Conservation (phyloP, 768 basidiomycete species). For the Amanita subjunquillea region DNA sequence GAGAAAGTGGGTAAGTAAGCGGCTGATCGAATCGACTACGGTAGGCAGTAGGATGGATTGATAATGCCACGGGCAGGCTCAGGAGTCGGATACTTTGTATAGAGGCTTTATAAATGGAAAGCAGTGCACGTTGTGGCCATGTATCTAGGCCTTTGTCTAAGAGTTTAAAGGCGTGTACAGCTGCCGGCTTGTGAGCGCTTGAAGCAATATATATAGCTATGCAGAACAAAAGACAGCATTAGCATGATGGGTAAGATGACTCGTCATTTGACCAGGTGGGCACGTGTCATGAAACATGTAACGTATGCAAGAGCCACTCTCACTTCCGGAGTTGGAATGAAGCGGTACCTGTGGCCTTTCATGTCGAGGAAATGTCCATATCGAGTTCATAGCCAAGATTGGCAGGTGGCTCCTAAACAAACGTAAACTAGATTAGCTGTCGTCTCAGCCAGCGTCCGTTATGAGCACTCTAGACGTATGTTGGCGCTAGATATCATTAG, state of each 20-base stretch:
- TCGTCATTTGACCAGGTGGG: too few species aligned
- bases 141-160: slow-evolving; percentile 4
- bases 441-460: slow-evolving; percentile 24
- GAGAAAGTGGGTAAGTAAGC: neutral
- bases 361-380: too few species aligned
- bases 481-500: neutral
- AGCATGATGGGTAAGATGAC: too few species aligned
- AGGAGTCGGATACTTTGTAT: neutral
- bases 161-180: neutral
- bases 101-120: slow-evolving; percentile 6
- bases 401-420: slow-evolving; percentile 2
- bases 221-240: too few species aligned
- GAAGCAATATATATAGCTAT: too few species aligned
- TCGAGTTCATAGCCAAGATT: neutral
- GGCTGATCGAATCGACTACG: slow-evolving; percentile 1
- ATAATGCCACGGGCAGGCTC: neutral
- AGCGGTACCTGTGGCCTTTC: too few species aligned
- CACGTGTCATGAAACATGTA: too few species aligned
- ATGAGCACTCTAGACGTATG: slow-evolving; percentile 39
- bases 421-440: neutral
- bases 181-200: too few species aligned
- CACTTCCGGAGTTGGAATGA: too few species aligned
- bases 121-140: slow-evolving; percentile 7
- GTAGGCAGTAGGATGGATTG: neutral
- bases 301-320: too few species aligned